These are phyloP conservation scores for Metschnikowia aberdeeniae DNA, from an alignment of 805 yeast genomes.

Conservation along the genomic window DNA sequence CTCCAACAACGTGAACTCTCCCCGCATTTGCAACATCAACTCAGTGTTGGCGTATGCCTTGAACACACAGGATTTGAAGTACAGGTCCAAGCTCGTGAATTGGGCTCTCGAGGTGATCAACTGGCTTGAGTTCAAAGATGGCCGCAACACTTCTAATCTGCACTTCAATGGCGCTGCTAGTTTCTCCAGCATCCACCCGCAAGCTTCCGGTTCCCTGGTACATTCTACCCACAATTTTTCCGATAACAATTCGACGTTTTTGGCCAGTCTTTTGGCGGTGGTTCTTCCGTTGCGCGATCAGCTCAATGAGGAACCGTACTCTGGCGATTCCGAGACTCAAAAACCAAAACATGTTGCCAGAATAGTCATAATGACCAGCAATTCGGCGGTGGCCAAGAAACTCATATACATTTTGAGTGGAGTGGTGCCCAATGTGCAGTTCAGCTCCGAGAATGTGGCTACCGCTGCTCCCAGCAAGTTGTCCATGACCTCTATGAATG, in stretches of 20 bases:
- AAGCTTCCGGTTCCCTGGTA: conserved; percentile 6
- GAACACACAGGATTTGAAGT: conserved; percentile 14
- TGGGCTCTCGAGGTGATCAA: conserved; percentile 52
- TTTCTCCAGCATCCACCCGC: conserved; percentile 7
- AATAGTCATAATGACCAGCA: conserved; percentile 54
- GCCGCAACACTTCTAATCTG: conserved; percentile 16
- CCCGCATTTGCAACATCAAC: conserved; percentile 41
- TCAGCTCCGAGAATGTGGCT: conserved; percentile 1
- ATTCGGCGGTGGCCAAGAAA: conserved; percentile 58
- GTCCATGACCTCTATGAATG: too few species aligned
- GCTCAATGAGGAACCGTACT: conserved; percentile 32
- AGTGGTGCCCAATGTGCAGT: conserved; percentile 36
- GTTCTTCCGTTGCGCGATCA: conserved; percentile 38
- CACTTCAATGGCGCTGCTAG: conserved; percentile 8
- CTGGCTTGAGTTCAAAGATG: conserved; percentile 57
- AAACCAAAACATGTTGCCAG: conserved; percentile 37
- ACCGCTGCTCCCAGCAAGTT: neutral
- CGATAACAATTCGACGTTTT: conserved; percentile 28
- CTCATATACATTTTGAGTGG: conserved; percentile 52
- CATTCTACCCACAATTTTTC: conserved; percentile 1
- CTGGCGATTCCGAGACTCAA: conserved; percentile 19
- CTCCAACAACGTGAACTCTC: conserved; percentile 40
- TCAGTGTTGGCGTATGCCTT: conserved; percentile 29
- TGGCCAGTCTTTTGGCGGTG: conserved; percentile 46
- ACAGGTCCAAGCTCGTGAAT: conserved; percentile 38